Evolutionary conservation across 2,329 filamentous ascomycete species (phyloP).

Genomic region (Clarireedia paspali): DNA sequence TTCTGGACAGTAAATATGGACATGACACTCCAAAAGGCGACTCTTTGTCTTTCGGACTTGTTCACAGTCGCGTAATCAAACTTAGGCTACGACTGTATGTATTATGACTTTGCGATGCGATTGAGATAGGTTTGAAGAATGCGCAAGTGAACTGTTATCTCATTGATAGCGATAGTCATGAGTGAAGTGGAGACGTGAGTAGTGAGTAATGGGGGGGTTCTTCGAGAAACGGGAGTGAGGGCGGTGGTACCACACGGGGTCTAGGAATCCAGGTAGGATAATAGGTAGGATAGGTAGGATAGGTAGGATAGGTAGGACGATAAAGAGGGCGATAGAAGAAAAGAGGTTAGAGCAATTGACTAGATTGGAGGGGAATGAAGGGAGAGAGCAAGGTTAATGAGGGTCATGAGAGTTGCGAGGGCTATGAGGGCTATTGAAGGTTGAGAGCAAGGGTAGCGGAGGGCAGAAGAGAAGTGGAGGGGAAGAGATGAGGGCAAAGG

Average conservation of each 20-base stretch:
- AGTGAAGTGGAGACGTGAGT: neutral
- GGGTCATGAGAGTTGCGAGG: neutral
- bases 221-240: neutral
- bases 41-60: neutral
- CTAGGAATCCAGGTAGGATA: neutral
- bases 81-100: neutral
- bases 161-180: neutral
- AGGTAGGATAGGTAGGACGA: neutral
- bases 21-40: conserved; percentile 19
- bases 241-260: neutral
- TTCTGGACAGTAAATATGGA: conserved; percentile 27
- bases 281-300: neutral
- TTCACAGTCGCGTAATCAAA: conserved; percentile 6
- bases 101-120: conserved; percentile 2
- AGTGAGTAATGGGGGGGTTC: neutral
- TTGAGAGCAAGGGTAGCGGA: no score
- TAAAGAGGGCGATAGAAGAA: neutral
- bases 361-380: neutral
- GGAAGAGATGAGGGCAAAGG: neutral
- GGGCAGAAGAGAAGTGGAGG: neutral
- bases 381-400: neutral
- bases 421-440: neutral
- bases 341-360: neutral
- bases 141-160: conserved; percentile 2
- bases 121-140: neutral